Base-by-base conservation (phyloP, 179 eudicot species). In the Silene noctiflora region DNA sequence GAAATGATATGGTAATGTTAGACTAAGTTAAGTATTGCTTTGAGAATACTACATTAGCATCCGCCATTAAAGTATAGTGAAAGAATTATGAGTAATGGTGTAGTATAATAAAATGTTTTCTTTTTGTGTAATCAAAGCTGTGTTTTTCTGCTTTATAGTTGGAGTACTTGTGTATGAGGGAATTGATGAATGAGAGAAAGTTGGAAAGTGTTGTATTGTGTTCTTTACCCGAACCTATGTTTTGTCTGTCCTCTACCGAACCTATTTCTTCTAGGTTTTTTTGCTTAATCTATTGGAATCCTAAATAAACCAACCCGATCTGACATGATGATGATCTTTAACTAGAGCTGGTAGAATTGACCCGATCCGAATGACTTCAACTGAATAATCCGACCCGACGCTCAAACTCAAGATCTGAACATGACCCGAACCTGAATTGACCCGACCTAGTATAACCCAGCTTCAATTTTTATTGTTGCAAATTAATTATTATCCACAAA, bases 41-140 rank as follows among this genome's bases (percentile, higher is more conserved):
- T 71, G 81, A 83, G 79, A 83, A 19, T 80, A 83, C 83, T 83
- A 80, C 83, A 69, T 75, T 64, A 51, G 10, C 24, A 51, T 51
- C 58, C n/a, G 17, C 58, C 58, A 51, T 51, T 51, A 68, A 69
- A 35, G 53, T 20, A 39, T 19, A 69, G n/a, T 42, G n/a, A 17
- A 9, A 20, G 46, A 12, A 70, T 42, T 12, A 65, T 65, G 11
- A 24, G 13, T 22, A 6, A 25, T 63, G 25, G 13, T 33, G 39
- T 33, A 5, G 39, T 33, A 4, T 33, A 33, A 33, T 33, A 33
- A 4, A 33, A 33, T 33, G 6, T 53, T 53, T 53, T 55, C 59
- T 62, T 60, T 60, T 19, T 62, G 67, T 62, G 67, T 21, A 62
- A 62, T 71, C 22, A 53, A 51, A 53, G 44, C 63, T 71, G 74